Conservation (phyloP, 2,329 filamentous ascomycete genomes). For the Colletotrichum neosansevieriae region DNA sequence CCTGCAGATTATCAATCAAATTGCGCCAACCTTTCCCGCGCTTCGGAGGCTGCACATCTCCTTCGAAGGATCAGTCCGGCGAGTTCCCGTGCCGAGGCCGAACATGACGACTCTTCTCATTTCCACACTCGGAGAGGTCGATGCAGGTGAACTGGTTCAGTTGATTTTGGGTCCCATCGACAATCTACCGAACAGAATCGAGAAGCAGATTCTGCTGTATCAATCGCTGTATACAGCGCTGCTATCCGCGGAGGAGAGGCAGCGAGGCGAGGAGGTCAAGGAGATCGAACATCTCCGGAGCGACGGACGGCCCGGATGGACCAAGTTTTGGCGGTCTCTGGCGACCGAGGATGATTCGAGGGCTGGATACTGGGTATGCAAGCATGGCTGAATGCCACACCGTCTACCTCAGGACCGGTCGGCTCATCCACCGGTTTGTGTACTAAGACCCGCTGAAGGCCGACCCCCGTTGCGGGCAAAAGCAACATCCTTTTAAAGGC, state of each 20-base stretch:
- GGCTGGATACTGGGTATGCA: conserved; percentile 40
- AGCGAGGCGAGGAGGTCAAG: conserved; percentile 16
- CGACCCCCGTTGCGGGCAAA: conserved; percentile 4
- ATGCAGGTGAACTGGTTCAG: conserved; percentile 26
- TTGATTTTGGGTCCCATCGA: conserved; percentile 33
- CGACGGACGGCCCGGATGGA: conserved; percentile 37
- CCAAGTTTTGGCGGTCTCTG: conserved; percentile 38
- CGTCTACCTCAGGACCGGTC: neutral
- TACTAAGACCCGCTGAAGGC: conserved; percentile 11
- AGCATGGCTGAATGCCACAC: conserved; percentile 25
- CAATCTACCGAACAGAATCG: conserved; percentile 14
- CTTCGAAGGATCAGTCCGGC: conserved; percentile 39
- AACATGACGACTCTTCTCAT: conserved; percentile 37
- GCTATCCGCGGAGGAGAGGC: conserved; percentile 12
- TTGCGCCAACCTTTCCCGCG: conserved; percentile 34
- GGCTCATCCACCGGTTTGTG: conserved; percentile 19
- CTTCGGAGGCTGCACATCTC: conserved; percentile 37
- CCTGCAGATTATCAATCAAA: conserved; percentile 24
- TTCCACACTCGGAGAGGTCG: conserved; percentile 36
- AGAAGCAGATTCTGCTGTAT: conserved; percentile 37
- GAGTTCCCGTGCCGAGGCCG: conserved; percentile 34
- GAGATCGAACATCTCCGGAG: conserved; percentile 35
- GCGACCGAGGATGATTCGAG: neutral
- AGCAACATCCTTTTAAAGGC: conserved; percentile 21
- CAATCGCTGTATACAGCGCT: conserved; percentile 38